Evolutionary conservation across 2,329 filamentous ascomycete species (phyloP), one percentile per base, ranked within the genome.

Genomic region (Parascedosporium putredinis): DNA sequence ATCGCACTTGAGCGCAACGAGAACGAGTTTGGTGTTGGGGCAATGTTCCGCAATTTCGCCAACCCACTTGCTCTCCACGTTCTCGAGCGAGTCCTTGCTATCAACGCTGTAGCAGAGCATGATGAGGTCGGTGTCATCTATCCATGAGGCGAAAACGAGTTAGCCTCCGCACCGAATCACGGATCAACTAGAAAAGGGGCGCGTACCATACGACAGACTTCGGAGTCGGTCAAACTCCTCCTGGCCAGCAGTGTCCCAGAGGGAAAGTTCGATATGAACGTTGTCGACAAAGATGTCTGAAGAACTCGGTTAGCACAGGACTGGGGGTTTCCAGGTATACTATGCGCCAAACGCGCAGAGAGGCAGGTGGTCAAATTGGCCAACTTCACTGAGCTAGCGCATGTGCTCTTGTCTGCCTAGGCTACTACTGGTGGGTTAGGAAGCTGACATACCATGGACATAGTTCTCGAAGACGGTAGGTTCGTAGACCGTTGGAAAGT

Each of bases 51-150:
- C 87, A 57, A 98, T 98, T 69, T 98, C 93, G 54, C 88, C 86
- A 4, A 96, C 88, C 93, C 93, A 98, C 71, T 98, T 98, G 59
- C 88, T 91, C 67, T 95, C 89, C 54, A 98, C 89, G 78, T 98
- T 98, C 67, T 98, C 93, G 54, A 98, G 81, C 3, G 90, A 96
- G 67, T 96, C 90, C 58, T 86, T 88, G 64, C 88, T 95, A 69
- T 98, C 93, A 64, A 97, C 87, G 60, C 87, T 93, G 71, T 97
- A 98, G 74, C 93, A 98, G 58, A 98, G 86, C 86, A 98, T 96
- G 60, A 98, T 95, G 42, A 94, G 83, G 63, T 98, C 93, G 49
- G 93, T 98, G 64, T 98, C 93, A 57, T 84, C 74, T 77, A 53
- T 27, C 10, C 2, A n/a, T n/a, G n/a, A n/a, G n/a, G 7, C 33